Base-by-base conservation (phyloP, 169 alveolate species). In the Plasmodium gallinaceum region DNA sequence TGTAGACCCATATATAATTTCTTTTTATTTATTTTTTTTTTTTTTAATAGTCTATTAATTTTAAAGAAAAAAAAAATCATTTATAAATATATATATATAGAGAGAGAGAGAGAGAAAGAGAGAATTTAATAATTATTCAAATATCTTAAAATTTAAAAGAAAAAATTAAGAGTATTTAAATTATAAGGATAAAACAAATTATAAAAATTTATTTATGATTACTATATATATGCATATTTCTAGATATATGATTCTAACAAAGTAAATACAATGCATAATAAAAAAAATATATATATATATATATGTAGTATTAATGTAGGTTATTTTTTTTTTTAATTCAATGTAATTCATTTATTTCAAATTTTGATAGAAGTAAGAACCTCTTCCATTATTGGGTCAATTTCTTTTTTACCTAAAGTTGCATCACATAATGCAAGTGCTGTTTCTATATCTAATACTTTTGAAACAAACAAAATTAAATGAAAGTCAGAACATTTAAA, bases 401-500 rank as follows among this genome's bases (percentile, higher is more conserved):
- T 83, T 37, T 94, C 90, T 43, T 88, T 88, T 42, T 85, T 87
- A 43, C 89, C 78, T 12, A 94, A 7, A 18, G 95, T 73, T 2
- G 96, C 92, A 24, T 94, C 94, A 73, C 98, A 96, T 26, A 94
- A 92, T 1, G 95, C 95, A 12, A 95, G 91, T n/a, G 98, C 94
- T 2, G 97, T 95, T 58, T 98, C 98, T 39, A 96, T 86, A 90
- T 98, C 99, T 20, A 98, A 73, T 43, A 96, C 90, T 71, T 97
- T 96, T 43, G 98, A 96, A 54, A 97, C 88, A 76, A 93, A 96
- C 12, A 97, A 26, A 52, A 98, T 92, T 74, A 97, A 91, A 64
- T 97, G 98, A 87, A 97, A 97, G 91, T 95, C 96, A 24, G 98
- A 96, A 48, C 88, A 89, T 37, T 64, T 22, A 78, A 85, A 96